Evolutionary conservation across 129 eudicot species (phyloP).

Genomic region (Escallonia rubra): DNA sequence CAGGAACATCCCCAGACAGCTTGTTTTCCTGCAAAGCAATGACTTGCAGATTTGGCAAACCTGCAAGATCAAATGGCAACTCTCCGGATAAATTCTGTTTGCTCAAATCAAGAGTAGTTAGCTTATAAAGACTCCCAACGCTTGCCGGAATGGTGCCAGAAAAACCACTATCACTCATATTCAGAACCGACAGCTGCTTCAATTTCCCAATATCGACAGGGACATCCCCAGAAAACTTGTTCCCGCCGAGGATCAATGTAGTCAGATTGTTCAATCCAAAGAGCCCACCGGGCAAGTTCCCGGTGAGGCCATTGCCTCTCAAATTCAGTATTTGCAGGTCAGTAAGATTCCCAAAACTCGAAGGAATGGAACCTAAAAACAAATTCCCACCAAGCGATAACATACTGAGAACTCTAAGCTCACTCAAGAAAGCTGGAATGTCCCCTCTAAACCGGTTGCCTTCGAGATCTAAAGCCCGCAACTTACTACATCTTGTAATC

Average conservation of each 20-base stretch:
- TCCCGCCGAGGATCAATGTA: constrained; percentile 46
- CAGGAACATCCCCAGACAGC: constrained; percentile 68
- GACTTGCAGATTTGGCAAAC: constrained; percentile 73
- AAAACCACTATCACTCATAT: constrained; percentile 59
- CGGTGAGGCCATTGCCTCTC: constrained; percentile 58
- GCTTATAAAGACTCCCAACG: constrained; percentile 53
- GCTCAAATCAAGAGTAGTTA: constrained; percentile 71
- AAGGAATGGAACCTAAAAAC: constrained; percentile 57
- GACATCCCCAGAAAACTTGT: constrained; percentile 56
- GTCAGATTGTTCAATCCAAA: constrained; percentile 51
- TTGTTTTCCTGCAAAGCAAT: constrained; percentile 68
- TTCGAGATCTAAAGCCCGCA: constrained; percentile 61
- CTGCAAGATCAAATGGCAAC: constrained; percentile 66
- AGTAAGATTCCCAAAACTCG: constrained; percentile 37
- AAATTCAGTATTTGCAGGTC: constrained; percentile 44
- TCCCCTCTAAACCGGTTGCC: constrained; percentile 60
- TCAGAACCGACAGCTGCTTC: constrained; percentile 42
- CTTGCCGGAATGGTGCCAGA: constrained; percentile 63
- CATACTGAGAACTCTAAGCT: constrained; percentile 35
- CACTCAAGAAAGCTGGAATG: constrained; percentile 52
- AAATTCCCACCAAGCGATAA: constrained; percentile 60
- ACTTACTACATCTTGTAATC: constrained; percentile 25
- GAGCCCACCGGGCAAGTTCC: constrained; percentile 51
- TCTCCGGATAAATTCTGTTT: constrained; percentile 63
- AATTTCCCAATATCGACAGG: constrained; percentile 52